phyloP scores from a whole-genome alignment of 2,329 filamentous ascomycete species.

The Colletotrichum tanaceti region DNA sequence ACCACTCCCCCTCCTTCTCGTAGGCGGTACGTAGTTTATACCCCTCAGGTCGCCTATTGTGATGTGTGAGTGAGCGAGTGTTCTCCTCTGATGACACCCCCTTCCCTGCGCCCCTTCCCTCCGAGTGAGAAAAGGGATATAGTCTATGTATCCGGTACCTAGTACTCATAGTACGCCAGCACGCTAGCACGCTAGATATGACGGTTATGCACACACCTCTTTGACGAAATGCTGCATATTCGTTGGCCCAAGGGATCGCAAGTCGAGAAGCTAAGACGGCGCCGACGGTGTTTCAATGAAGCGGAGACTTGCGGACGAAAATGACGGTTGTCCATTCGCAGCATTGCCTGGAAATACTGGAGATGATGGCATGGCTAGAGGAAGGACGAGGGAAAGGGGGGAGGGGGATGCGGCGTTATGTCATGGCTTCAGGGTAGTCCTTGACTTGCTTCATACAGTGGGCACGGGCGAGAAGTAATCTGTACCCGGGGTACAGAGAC shows the following conservation, averaged over 20 bases:
- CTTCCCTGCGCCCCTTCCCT: not conserved
- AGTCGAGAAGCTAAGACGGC: constrained; percentile 30
- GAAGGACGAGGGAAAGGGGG: not conserved
- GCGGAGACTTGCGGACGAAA: constrained; percentile 31
- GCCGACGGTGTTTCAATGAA: constrained; percentile 38
- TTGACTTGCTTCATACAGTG: constrained; percentile 23
- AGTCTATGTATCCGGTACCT: too few species aligned
- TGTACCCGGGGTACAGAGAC: not conserved
- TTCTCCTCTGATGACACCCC: constrained; percentile 12
- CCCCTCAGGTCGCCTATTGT: not conserved
- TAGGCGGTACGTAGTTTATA: not conserved
- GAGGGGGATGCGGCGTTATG: constrained; percentile 35
- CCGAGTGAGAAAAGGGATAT: too few species aligned
- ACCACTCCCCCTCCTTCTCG: not conserved
- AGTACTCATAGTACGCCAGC: too few species aligned
- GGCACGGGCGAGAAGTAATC: not conserved
- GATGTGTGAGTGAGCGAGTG: not conserved
- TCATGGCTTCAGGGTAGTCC: constrained; percentile 34
- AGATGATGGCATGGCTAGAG: constrained; percentile 38
- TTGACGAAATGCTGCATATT: constrained; percentile 30
- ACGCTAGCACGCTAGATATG: too few species aligned
- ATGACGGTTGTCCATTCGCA: constrained; percentile 24
- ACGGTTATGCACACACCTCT: constrained; percentile 15
- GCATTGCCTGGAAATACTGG: constrained; percentile 25
- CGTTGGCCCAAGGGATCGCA: constrained; percentile 28